A percentile compares a stretch with the other conserved stretches of the same genome.
Conservation (phyloP, 257 asterid genomes). For the Nicotiana knightiana region DNA sequence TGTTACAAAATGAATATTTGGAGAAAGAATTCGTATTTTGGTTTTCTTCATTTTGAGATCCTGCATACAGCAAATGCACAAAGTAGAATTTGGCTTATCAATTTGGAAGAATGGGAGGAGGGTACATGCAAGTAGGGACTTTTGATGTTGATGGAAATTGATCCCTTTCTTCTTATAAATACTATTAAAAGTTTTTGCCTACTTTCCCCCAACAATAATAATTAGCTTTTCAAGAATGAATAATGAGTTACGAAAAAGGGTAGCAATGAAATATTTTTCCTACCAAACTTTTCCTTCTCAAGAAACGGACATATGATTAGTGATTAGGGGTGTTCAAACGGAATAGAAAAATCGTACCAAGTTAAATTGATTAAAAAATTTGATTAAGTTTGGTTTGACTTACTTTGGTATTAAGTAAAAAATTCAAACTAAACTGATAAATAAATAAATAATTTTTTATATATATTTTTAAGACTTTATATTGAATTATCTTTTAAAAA, state of each 20-base stretch:
- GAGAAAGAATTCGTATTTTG: neutral
- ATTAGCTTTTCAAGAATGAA: neutral
- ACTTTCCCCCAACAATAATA: neutral
- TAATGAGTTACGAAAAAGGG: neutral
- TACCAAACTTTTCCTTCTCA: neutral
- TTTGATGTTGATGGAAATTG: neutral
- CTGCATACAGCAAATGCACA: neutral
- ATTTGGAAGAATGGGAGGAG: neutral
- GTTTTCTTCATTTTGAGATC: neutral
- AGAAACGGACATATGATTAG: no score
- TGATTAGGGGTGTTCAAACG: no score
- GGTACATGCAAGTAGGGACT: no score
- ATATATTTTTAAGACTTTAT: no score
- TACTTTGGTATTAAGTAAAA: no score
- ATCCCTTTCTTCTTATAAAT: neutral
- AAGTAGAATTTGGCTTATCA: constrained; percentile 12
- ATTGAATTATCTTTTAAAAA: no score
- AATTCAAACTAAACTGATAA: no score
- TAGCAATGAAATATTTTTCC: neutral
- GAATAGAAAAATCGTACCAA: no score
- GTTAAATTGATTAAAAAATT: no score
- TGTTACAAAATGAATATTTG: constrained; percentile 2
- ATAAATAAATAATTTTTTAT: no score
- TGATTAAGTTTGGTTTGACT: no score
- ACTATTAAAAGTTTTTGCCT: neutral